Evolutionary conservation across 202 grass and related monocot species (phyloP).

Genomic region (Brachypodium distachyon): DNA sequence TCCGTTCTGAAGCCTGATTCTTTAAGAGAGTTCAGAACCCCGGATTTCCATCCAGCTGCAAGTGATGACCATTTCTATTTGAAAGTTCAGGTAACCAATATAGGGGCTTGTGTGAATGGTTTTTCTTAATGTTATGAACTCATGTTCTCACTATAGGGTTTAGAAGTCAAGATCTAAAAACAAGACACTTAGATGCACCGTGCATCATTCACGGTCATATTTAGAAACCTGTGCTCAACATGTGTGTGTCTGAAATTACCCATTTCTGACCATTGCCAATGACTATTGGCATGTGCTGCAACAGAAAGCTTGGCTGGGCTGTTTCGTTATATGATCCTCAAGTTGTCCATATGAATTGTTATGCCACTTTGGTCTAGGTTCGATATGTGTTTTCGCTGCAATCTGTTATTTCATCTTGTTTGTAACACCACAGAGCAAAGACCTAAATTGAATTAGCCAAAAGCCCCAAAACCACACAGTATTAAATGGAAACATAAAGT

Average conservation of each 20-base stretch:
- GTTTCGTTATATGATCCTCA: not conserved
- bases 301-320: not conserved
- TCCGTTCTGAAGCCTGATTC: conserved; percentile 66
- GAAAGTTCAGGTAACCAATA: conserved; percentile 77
- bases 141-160: not conserved
- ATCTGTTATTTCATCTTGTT: not conserved
- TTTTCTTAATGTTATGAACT: not conserved
- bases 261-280: not conserved
- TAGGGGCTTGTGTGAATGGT: not conserved
- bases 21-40: conserved; percentile 64
- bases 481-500: not conserved
- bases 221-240: not conserved
- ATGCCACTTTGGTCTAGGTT: not conserved
- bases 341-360: not conserved
- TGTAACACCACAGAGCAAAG: not conserved
- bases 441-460: not conserved
- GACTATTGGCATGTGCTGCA: not conserved
- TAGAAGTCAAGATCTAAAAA: conserved; percentile 4
- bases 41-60: conserved; percentile 61
- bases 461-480: not conserved
- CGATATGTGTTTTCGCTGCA: not conserved
- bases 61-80: conserved; percentile 79
- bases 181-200: not conserved
- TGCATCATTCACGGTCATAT: not conserved
- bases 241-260: not conserved